These are phyloP conservation scores for Cylindrotheca fusiformis DNA, from an alignment of 108 stramenopile species.

Conservation along the genomic window DNA sequence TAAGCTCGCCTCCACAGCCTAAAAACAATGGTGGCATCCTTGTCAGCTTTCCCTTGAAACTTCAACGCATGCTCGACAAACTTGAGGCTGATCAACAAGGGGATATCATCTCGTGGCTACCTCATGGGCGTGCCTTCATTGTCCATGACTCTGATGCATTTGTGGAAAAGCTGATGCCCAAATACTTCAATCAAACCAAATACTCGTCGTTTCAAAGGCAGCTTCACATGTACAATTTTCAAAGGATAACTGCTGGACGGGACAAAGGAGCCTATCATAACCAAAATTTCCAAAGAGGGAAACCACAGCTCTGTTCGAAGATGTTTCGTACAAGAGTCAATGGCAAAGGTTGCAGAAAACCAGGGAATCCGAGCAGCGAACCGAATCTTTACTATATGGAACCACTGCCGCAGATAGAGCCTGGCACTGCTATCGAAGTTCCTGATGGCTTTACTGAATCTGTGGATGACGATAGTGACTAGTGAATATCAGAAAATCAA, in stretches of 20 bases:
- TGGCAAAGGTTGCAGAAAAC: conserved; percentile 34
- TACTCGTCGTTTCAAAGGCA: conserved; percentile 68
- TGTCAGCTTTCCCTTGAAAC: conserved; percentile 48
- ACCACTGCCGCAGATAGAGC: conserved; percentile 3
- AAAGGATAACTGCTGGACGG: conserved; percentile 45
- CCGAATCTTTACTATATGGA: conserved; percentile 25
- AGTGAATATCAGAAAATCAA: no score
- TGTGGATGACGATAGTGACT: neutral
- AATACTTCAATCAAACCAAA: conserved; percentile 65
- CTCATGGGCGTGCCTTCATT: conserved; percentile 62
- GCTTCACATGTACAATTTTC: conserved; percentile 71
- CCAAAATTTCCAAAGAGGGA: conserved; percentile 48
- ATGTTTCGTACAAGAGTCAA: conserved; percentile 44
- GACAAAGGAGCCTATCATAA: conserved; percentile 49
- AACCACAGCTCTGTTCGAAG: conserved; percentile 22
- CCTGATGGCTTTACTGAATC: neutral
- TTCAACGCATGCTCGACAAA: conserved; percentile 62
- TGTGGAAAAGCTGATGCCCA: conserved; percentile 64
- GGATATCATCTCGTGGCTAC: conserved; percentile 48
- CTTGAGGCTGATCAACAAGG: conserved; percentile 44
- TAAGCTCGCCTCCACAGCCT: neutral
- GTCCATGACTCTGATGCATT: conserved; percentile 59
- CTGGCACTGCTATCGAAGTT: neutral
- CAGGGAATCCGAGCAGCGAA: conserved; percentile 24
- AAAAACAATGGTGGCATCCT: neutral